Base-by-base conservation (phyloP, 2,329 filamentous ascomycete species). In the Cladophialophora immunda region DNA sequence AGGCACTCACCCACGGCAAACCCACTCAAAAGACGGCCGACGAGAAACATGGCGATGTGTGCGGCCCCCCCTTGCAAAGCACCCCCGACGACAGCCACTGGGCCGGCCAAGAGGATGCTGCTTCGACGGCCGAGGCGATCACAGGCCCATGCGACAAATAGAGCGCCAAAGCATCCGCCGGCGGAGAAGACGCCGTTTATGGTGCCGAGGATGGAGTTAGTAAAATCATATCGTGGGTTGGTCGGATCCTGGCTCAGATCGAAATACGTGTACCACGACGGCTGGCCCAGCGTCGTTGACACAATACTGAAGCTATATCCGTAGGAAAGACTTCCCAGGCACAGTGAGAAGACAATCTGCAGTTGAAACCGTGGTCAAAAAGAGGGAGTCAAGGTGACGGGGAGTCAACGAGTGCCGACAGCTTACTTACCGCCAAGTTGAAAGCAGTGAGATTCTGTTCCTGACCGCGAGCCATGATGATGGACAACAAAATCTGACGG, bases 181-280 rank as follows among this genome's bases (percentile, higher is more conserved):
- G 79, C 81, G 15, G 77, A 78, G 66, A 79, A 80, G 6, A 81
- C 72, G 22, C 81, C 81, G 29, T 65, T 59, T 17, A 65, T 60
- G 15, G 19, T 25, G 2, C 63, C 63, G 32, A 84, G 83, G 11
- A 78, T 79, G 3, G 78, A 75, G 0, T 82, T 83, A 0, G 55
- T 36, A 4, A 17, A 56, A 6, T 4, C 53, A 30, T 56, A 56
- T 3, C 27, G 13, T 5, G 25, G 4, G 9, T 13, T 8, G 11
- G 74, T 69, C 0, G 82, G 74, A 50, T 32, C 41, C 9, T 36
- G 27, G 36, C 30, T 56, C 13, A 85, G 77, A 47, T 81, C 67
- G 70, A 85, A 84, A 74, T 80, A 85, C n/a, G 15, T 25, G 41
- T 50, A 55, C 9, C 22, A 65, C 2, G 27, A 22, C 17, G 60